These are phyloP conservation scores for Alternaria viburni DNA, from an alignment of 2,329 filamentous ascomycete genomes.

Conservation along the genomic window DNA sequence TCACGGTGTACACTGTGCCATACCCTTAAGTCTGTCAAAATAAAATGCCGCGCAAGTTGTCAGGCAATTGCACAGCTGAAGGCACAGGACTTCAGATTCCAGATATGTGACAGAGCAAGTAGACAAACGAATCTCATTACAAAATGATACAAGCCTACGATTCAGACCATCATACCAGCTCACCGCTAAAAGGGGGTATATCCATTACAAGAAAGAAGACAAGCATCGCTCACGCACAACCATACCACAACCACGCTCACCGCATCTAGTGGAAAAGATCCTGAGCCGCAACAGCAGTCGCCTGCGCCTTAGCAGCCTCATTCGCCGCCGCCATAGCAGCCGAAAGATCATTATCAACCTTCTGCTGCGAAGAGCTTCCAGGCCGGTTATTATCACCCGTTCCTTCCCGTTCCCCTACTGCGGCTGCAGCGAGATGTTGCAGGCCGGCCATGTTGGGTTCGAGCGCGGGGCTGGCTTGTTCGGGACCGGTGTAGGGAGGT, in stretches of 20 bases:
- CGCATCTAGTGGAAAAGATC: conserved; percentile 4
- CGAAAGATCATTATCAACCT: conserved; percentile 43
- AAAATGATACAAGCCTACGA: neutral
- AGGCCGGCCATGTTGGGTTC: conserved; percentile 48
- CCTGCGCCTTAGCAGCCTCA: conserved; percentile 27
- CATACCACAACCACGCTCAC: no score
- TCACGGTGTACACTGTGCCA: no score
- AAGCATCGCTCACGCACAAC: neutral
- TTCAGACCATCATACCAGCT: neutral
- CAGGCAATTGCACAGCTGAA: no score
- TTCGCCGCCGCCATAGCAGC: conserved; percentile 47
- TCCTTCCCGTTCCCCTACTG: conserved; percentile 46
- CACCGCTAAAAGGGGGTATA: neutral
- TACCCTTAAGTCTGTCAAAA: no score
- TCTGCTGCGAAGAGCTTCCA: conserved; percentile 22
- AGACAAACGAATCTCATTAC: neutral
- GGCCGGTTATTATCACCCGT: conserved; percentile 7
- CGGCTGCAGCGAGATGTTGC: conserved; percentile 48
- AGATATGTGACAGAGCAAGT: no score
- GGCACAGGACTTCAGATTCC: no score
- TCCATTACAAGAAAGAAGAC: neutral
- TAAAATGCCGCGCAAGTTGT: no score
- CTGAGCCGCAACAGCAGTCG: conserved; percentile 44
- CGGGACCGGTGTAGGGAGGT: conserved; percentile 24
- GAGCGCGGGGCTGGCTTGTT: conserved; percentile 32